Base-by-base conservation (phyloP, 768 basidiomycete genomes). In the Tylopilus subfusipes region DNA sequence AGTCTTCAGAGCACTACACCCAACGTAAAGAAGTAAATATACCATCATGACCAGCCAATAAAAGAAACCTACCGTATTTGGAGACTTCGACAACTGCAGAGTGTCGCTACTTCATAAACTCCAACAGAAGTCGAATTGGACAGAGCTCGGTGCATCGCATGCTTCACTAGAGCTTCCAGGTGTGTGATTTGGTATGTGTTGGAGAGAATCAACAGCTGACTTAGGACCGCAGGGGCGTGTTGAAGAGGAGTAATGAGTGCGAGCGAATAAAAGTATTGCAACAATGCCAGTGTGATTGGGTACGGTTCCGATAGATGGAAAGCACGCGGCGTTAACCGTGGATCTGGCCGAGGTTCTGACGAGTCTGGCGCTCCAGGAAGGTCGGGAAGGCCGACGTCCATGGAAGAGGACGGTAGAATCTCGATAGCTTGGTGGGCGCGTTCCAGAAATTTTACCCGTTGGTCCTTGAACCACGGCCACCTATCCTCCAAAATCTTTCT, bases 391-490 rank as follows among this genome's bases (percentile, higher is more conserved):
- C 82, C 75, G 1, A 84, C 74, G 58, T 87, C 80, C 75, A 85
- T 82, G 1, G 81, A 66, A 13, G 85, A 82, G 4, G 75, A 64
- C 0, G 88, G 86, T 42, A 90, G 69, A 9, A 74, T 71, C 42
- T 86, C 82, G 40, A 88, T 73, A 7, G 82, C 77, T 25, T 73
- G 74, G 42, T 73, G 72, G 2, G 89, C 88, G 10, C 75, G 78
- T 48, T 81, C 76, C 33, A 86, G 60, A 63, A 90, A 84, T 48
- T 74, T 73, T 48, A 73, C 68, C 19, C 86, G 75, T 64, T 91
- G 85, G 49, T 84, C 82, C 60, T 82, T 81, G 78, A 99, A 94
- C 96, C 96, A 99, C 2, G 89, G 84, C 96, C 96, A 99, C 31
- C 95, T 81, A 31, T 93, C 87, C 65, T 91, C 88, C 27, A 99